A percentile compares a stretch with the other conserved stretches of the same genome.
Evolutionary conservation across 306 rosid genomes (phyloP).

Genomic region (Cicer yamashitae): DNA sequence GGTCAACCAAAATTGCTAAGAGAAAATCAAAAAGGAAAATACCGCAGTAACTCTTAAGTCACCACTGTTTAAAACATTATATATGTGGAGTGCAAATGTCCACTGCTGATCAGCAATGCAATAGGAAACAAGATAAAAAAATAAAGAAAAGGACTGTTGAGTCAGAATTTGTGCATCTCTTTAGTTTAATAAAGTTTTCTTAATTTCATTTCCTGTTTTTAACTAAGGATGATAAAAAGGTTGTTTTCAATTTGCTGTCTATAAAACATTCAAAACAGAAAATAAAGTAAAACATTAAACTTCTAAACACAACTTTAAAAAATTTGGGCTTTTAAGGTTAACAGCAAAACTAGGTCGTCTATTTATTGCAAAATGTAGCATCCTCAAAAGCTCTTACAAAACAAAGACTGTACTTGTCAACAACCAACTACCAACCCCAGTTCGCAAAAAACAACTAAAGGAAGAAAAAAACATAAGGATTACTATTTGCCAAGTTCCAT

Average conservation of each 20-base stretch:
- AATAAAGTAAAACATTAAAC: not conserved
- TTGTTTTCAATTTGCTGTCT: not conserved
- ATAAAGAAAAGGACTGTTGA: not conserved
- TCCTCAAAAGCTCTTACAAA: not conserved
- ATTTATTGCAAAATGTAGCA: slow-evolving; percentile 1
- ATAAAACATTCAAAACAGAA: not conserved
- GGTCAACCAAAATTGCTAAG: slow-evolving; percentile 9
- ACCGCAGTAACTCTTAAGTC: slow-evolving; percentile 10
- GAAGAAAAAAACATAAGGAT: not conserved
- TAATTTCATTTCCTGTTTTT: not conserved
- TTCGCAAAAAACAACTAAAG: not conserved
- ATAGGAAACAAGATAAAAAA: not conserved
- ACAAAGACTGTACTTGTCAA: not conserved
- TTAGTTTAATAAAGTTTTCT: not conserved
- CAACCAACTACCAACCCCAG: not conserved
- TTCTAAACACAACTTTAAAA: not conserved
- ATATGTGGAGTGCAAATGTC: slow-evolving; percentile 1
- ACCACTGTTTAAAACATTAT: slow-evolving; percentile 1
- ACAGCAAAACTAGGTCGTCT: not conserved
- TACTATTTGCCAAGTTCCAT: not conserved
- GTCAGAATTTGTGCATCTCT: not conserved
- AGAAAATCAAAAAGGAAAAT: slow-evolving; percentile 35
- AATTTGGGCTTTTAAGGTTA: not conserved
- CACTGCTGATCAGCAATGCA: not conserved
- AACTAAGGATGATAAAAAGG: not conserved